Evolutionary conservation across 2,329 filamentous ascomycete genomes (phyloP), one percentile per base, ranked within the genome.

Genomic region (Diaporthe amygdali): DNA sequence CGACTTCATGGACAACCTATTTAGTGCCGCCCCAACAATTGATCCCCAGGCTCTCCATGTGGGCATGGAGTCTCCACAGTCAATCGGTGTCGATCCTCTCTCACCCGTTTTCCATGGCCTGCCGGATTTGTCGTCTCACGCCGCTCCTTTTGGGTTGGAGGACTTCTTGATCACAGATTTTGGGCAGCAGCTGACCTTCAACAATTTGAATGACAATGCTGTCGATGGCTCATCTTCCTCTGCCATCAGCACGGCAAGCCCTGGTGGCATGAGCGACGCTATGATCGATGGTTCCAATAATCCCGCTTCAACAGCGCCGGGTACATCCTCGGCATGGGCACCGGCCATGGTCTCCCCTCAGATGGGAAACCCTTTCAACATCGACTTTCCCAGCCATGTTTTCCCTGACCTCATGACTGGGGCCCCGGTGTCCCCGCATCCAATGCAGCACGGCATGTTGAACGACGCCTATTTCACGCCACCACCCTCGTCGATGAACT

Each of bases 171-270:
- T 71, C 32, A 51, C 39, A n/a, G 63, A 34, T 27, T 93, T 97
- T 79, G 94, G 96, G 74, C 90, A 92, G 77, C 90, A 93, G 55
- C 90, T 96, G 86, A 89, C 89, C 9, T 91, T 94, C 79, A 88
- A 87, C 76, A 89, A 88, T 70, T 84, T 86, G 69, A 93, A 92
- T 77, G 95, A 97, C 76, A 92, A 91, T 75, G 94, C 94, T 34
- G 89, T 98, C 68, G 96, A 97, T 77, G 95, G 93, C 71, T 98
- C 96, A 14, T 98, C 96, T 17, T 96, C 96, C 20, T 98, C 96
- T 10, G 95, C 95, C 56, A 96, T 98, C 81, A 98, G 96, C 84
- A 97, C 94, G 52, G 94, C 94, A 71, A 98, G 95, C 82, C 95
- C 97, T 78, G 96, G 93, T 80, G 94, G 92, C 64, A 93, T 95